Evolutionary conservation across 1,139 yeast genomes (phyloP).

Genomic region (Sugiyamaella xylanicola): DNA sequence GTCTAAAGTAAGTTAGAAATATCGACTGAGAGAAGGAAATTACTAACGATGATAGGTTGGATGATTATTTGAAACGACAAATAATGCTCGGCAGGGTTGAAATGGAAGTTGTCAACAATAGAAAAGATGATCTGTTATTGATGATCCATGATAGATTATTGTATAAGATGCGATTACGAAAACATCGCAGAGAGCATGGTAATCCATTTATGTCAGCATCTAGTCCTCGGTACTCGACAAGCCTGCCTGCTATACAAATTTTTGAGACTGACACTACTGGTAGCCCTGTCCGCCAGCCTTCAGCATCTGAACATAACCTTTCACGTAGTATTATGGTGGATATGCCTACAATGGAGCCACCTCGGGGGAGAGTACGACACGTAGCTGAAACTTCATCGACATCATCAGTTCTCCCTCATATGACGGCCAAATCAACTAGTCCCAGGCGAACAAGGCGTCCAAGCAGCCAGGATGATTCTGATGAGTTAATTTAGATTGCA

Average conservation of each 20-base stretch:
- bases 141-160: conserved; percentile 14
- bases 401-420: conserved; percentile 18
- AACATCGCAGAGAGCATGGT: conserved; percentile 1
- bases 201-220: conserved; percentile 1
- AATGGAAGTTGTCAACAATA: conserved; percentile 52
- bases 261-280: background rate
- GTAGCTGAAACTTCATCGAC: conserved; percentile 14
- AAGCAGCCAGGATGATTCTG: background rate
- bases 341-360: background rate
- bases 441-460: conserved; percentile 15
- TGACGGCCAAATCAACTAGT: conserved; percentile 24
- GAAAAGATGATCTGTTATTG: conserved; percentile 41
- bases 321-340: conserved; percentile 8
- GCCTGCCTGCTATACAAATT: conserved; percentile 11
- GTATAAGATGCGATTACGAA: background rate
- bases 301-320: background rate
- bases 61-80: conserved; percentile 71
- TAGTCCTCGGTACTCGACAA: background rate
- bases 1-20: conserved; percentile 51
- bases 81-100: conserved; percentile 57
- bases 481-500: no score
- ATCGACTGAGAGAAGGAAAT: background rate
- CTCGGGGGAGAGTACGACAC: conserved; percentile 5
- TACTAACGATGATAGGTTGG: conserved; percentile 49
- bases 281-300: background rate